Evolutionary conservation across 106 monocot genomes (phyloP), one percentile per base, ranked within the genome.

Genomic region (Apostasia ramifera): DNA sequence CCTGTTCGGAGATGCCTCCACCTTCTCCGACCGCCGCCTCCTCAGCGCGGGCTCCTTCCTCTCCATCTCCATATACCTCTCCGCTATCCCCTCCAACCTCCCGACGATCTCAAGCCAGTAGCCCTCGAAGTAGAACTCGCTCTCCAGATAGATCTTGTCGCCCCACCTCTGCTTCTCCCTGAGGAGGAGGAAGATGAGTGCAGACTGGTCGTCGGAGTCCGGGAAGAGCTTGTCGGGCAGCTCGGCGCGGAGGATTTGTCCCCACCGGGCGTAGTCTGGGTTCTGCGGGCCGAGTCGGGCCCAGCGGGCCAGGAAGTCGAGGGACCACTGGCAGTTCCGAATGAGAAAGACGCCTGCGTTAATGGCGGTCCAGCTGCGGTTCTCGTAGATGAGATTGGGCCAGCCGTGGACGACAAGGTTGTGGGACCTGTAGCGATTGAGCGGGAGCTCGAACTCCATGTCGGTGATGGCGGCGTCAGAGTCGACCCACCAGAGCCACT

Each of bases 401-500:
- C 91, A 94, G 47, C 94, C 94, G 48, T 91, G 85, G 11, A 84
- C 79, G n/a, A 94, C 81, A 2, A 94, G 69, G 77, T 91, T 91
- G 75, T 85, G 75, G 7, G 10, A 2, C 0, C 2, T 2, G 73
- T 94, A 94, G 15, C 59, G 76, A 2, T 61, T 42, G 26, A 94
- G 75, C 7, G 94, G 94, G 57, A 81, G 82, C 39, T 59, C 41
- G 85, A 94, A 91, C 72, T 91, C 91, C 88, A 94, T 91, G 88
- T 94, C 94, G 11, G 94, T 94, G 70, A 94, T 59, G 56, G 74
- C 81, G 40, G 94, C 94, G 78, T 94, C 94, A 45, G 94, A 84
- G 81, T 94, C 91, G 66, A 93, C 80, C 93, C 93, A 93, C 86
- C 84, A 89, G 61, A 93, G 57, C 93, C 93, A 93, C 72, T 93